phyloP scores from a whole-genome alignment of 2,329 filamentous ascomycete species.

The Taxawa tesnikishii region DNA sequence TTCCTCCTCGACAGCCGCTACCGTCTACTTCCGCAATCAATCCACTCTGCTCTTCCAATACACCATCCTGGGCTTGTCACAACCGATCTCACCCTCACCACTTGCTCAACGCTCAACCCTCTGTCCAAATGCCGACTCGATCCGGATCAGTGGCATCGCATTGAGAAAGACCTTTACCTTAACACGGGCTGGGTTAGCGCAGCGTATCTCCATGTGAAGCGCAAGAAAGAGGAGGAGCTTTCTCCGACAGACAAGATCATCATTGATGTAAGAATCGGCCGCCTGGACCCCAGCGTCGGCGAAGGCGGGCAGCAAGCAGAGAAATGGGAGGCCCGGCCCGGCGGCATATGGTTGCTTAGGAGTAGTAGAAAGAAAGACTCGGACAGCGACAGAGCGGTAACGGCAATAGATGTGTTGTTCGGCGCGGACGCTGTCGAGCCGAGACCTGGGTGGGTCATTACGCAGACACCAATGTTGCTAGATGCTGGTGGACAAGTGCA shows the following conservation, averaged over 20 bases:
- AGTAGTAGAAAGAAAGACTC: constrained; percentile 59
- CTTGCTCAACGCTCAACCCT: constrained; percentile 61
- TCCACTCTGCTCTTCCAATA: constrained; percentile 72
- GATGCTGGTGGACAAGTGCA: constrained; percentile 49
- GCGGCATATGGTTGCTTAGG: constrained; percentile 72
- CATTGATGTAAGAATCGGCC: constrained; percentile 63
- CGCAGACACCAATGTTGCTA: constrained; percentile 60
- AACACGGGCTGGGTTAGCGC: constrained; percentile 59
- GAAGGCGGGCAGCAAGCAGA: constrained; percentile 45
- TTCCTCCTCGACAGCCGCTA: constrained; percentile 83
- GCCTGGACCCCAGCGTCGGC: constrained; percentile 52
- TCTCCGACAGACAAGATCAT: constrained; percentile 63
- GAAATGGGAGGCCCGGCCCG: constrained; percentile 65
- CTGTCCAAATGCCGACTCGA: constrained; percentile 63
- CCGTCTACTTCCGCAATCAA: constrained; percentile 68
- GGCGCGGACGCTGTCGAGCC: constrained; percentile 87
- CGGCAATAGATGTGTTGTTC: constrained; percentile 75
- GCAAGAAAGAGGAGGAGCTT: constrained; percentile 78
- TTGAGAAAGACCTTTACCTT: constrained; percentile 84
- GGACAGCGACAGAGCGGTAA: constrained; percentile 63
- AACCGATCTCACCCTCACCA: constrained; percentile 70
- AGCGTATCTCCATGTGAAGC: constrained; percentile 70
- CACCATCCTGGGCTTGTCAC: constrained; percentile 77
- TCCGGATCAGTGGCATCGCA: constrained; percentile 59
- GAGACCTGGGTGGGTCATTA: constrained; percentile 70